Conservation (phyloP, 495 filamentous ascomycete species). For the Aspergillus saccharolyticus region DNA sequence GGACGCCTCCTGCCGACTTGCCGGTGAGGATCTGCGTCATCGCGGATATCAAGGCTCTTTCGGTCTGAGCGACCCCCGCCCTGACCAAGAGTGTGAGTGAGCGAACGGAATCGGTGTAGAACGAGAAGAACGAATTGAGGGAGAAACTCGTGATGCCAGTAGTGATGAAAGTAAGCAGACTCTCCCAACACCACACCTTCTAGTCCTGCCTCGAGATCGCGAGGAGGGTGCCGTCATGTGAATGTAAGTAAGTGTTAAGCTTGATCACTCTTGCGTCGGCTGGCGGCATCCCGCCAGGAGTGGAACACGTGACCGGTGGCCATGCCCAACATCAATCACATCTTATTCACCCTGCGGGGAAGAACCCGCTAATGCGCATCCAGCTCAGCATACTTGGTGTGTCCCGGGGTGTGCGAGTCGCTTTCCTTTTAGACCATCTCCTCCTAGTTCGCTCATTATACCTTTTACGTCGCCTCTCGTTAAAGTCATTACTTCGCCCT, state of each 20-base stretch:
- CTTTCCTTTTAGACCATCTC: neutral
- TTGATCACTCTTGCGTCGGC: neutral
- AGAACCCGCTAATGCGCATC: neutral
- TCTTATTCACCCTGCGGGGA: conserved; percentile 1
- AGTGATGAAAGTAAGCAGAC: neutral
- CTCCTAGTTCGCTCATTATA: neutral
- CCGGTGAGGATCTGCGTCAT: conserved; percentile 35
- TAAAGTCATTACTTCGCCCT: neutral
- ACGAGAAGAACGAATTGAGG: neutral
- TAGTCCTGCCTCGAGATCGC: neutral
- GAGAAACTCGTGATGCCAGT: neutral
- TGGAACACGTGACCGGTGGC: neutral
- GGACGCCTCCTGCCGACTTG: conserved; percentile 51
- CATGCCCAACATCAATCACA: conserved; percentile 1
- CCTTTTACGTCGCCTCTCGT: neutral
- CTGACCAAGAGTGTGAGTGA: conserved; percentile 1
- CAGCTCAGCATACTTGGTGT: conserved; percentile 1
- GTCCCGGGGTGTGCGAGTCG: neutral
- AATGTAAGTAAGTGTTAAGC: neutral
- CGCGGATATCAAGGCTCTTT: conserved; percentile 1
- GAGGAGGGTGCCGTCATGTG: neutral
- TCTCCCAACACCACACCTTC: neutral
- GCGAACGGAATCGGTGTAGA: neutral
- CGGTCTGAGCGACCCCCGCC: conserved; percentile 1
- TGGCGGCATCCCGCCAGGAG: neutral